A percentile compares a stretch with the other conserved stretches of the same genome.
phyloP scores from a whole-genome alignment of 208 protist species.

The Leishmania tarentolae region DNA sequence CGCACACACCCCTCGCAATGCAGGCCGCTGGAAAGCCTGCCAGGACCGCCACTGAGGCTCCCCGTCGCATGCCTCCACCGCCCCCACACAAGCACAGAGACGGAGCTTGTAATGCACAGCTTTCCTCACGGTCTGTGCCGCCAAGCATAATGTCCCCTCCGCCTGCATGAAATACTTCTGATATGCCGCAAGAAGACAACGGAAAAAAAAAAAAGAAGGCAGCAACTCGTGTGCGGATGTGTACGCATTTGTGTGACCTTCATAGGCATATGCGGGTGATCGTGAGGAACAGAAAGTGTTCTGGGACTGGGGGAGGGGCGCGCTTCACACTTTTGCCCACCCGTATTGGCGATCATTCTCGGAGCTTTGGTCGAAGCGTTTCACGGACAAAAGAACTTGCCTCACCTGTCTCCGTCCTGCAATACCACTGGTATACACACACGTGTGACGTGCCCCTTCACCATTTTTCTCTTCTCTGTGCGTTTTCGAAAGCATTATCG shows the following conservation, averaged over 20 bases:
- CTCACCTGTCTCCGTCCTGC: not conserved
- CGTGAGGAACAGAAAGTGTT: not conserved
- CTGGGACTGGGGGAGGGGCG: not conserved
- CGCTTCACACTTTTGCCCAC: not conserved
- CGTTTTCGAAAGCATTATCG: not conserved
- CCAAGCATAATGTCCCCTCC: constrained; percentile 38
- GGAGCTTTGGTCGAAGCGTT: not conserved
- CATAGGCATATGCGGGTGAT: not conserved
- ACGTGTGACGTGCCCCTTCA: not conserved
- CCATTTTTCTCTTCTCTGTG: not conserved
- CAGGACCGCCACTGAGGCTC: not conserved
- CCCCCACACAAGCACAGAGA: constrained; percentile 8
- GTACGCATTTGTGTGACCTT: not conserved
- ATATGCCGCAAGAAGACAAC: constrained; percentile 3
- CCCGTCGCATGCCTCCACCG: constrained; percentile 30
- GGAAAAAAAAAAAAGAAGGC: constrained; percentile 6
- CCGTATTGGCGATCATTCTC: not conserved
- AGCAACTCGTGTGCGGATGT: not conserved
- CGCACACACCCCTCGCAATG: constrained; percentile 17
- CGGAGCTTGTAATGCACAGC: constrained; percentile 8
- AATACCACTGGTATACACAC: not conserved
- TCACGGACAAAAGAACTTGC: not conserved
- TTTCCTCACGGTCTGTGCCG: constrained; percentile 27
- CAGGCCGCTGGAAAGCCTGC: constrained; percentile 6
- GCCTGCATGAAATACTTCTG: constrained; percentile 8